Evolutionary conservation across 352 stramenopile species (phyloP).

Genomic region (Phytophthora cactorum): DNA sequence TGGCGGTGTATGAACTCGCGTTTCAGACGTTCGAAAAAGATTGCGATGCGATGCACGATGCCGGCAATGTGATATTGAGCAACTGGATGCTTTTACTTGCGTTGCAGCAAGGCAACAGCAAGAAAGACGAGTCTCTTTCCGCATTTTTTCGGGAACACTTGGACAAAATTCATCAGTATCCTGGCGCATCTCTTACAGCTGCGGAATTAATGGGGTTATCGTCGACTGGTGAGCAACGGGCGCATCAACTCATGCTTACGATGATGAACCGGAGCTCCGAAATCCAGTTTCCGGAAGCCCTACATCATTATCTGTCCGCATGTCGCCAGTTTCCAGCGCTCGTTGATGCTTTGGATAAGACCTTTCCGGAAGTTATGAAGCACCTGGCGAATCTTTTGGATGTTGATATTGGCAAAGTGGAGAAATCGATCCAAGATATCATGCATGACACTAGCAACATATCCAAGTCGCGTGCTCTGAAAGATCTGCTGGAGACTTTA

Average conservation of each 20-base stretch:
- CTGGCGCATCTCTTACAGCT: constrained; percentile 35
- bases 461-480: constrained; percentile 37
- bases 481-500: constrained; percentile 39
- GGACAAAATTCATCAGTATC: constrained; percentile 26
- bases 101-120: constrained; percentile 12
- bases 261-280: constrained; percentile 36
- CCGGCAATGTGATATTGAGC: constrained; percentile 35
- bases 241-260: constrained; percentile 33
- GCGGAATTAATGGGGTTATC: constrained; percentile 30
- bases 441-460: constrained; percentile 38
- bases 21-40: constrained; percentile 26
- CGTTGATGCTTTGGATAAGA: constrained; percentile 33
- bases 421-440: constrained; percentile 39
- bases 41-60: constrained; percentile 10
- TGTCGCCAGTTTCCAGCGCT: constrained; percentile 32
- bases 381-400: constrained; percentile 34
- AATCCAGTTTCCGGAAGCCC: constrained; percentile 29
- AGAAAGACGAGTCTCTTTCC: constrained; percentile 22
- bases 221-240: constrained; percentile 11
- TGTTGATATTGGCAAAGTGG: constrained; percentile 28
- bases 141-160: constrained; percentile 38
- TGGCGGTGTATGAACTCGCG: constrained; percentile 32
- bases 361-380: constrained; percentile 39
- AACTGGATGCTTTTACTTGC: constrained; percentile 53
- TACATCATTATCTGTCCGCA: constrained; percentile 48